Conservation (phyloP, 2,329 filamentous ascomycete species). For the Fusarium drepaniforme region DNA sequence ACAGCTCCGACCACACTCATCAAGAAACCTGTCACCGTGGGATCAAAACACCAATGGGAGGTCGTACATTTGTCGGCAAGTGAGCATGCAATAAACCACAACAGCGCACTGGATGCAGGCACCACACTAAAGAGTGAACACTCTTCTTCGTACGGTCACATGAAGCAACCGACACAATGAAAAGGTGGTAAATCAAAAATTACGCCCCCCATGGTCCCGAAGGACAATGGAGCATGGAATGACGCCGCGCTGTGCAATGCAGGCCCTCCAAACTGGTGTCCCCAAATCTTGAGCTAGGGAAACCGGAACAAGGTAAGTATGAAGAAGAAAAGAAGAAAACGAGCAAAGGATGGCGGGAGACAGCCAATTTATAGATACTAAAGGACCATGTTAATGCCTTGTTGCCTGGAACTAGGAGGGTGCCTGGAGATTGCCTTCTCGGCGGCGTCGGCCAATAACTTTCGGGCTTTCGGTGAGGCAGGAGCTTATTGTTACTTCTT, state of each 20-base stretch:
- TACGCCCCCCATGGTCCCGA: conserved; percentile 62
- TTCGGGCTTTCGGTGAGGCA: background rate
- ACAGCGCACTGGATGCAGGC: no score
- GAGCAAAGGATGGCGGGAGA: background rate
- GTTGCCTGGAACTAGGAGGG: background rate
- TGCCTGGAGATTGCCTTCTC: background rate
- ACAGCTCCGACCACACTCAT: background rate
- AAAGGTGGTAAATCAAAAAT: conserved; percentile 63
- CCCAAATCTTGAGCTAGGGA: background rate
- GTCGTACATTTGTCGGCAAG: no score
- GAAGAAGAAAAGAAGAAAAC: background rate
- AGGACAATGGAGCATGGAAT: conserved; percentile 63
- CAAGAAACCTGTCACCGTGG: background rate
- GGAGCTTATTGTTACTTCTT: background rate
- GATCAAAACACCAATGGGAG: background rate
- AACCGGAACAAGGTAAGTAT: conserved; percentile 1
- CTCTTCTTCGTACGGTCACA: background rate
- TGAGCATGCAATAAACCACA: no score
- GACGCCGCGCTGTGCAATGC: conserved; percentile 68
- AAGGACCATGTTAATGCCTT: background rate
- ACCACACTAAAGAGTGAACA: no score
- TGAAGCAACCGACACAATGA: background rate
- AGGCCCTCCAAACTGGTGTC: conserved; percentile 55
- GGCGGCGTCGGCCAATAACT: background rate
- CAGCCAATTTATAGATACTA: background rate